Percentiles rank a stretch among this genome's conserved stretches.
Evolutionary conservation across 73 alveolate species (phyloP).

Genomic region (Paramecium sonneborni): DNA sequence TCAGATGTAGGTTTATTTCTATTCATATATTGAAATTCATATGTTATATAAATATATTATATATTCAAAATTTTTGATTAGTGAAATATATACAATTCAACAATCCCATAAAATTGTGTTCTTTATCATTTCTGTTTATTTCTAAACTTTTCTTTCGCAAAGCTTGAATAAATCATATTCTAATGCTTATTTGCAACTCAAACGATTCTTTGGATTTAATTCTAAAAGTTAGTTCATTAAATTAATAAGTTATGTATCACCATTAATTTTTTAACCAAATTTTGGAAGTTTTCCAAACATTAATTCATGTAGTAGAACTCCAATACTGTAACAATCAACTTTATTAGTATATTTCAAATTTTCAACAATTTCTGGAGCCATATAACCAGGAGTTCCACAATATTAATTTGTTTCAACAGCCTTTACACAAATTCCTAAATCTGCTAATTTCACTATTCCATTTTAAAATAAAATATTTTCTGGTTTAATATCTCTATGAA

Average conservation of each 20-base stretch:
- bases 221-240: neutral
- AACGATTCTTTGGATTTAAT: neutral
- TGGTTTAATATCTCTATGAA: slow-evolving; percentile 47
- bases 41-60: too few species aligned
- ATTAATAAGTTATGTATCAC: neutral
- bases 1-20: neutral
- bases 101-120: slow-evolving; percentile 13
- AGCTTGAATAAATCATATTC: neutral
- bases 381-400: slow-evolving; percentile 40
- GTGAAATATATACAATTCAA: neutral
- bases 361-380: slow-evolving; percentile 49
- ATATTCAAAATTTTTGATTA: neutral
- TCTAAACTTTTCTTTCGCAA: neutral
- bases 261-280: neutral
- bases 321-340: slow-evolving; percentile 50
- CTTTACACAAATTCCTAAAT: slow-evolving; percentile 94
- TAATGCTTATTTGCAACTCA: neutral
- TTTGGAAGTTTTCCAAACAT: neutral
- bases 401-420: slow-evolving; percentile 4
- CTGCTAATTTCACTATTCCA: slow-evolving; percentile 86
- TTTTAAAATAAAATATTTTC: slow-evolving; percentile 70
- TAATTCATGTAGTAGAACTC: neutral
- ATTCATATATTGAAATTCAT: too few species aligned
- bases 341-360: neutral
- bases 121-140: neutral